Evolutionary conservation across 768 basidiomycete genomes (phyloP).

Genomic region (Auricularia sp.): DNA sequence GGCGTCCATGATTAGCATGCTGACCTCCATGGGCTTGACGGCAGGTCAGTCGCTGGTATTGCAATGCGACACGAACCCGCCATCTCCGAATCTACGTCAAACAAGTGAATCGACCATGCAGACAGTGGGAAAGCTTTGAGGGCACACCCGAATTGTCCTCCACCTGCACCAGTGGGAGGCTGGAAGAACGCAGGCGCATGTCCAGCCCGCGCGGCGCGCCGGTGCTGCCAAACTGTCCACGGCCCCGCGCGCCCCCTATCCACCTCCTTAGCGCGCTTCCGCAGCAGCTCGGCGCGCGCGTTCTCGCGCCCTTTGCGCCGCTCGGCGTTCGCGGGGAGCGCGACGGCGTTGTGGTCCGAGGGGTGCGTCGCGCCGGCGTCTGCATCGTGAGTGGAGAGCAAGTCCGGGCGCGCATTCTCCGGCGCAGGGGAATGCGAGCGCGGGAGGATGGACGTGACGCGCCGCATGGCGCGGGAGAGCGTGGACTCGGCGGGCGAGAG

Average conservation of each 20-base stretch:
- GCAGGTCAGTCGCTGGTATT: background rate
- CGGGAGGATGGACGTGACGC: background rate
- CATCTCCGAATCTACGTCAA: background rate
- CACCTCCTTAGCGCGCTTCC: background rate
- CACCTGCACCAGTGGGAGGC: background rate
- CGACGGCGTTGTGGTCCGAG: constrained; percentile 4
- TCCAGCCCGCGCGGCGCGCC: background rate
- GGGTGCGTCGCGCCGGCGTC: constrained; percentile 4
- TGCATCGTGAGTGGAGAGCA: constrained; percentile 3
- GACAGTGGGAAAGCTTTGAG: no score
- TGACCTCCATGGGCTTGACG: no score
- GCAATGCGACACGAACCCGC: background rate
- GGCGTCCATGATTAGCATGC: no score
- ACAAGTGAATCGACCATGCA: no score
- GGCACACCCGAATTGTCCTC: no score
- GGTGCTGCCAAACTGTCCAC: background rate
- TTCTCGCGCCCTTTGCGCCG: background rate
- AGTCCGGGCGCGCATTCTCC: constrained; percentile 2
- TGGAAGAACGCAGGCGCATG: background rate
- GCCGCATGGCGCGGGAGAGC: background rate
- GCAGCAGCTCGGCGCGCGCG: background rate
- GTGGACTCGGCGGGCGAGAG: constrained; percentile 11
- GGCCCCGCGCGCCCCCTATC: background rate
- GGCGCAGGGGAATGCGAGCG: background rate
- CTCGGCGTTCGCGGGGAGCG: background rate